Conservation (phyloP, 805 yeast genomes). For the Yarrowia sp. region DNA sequence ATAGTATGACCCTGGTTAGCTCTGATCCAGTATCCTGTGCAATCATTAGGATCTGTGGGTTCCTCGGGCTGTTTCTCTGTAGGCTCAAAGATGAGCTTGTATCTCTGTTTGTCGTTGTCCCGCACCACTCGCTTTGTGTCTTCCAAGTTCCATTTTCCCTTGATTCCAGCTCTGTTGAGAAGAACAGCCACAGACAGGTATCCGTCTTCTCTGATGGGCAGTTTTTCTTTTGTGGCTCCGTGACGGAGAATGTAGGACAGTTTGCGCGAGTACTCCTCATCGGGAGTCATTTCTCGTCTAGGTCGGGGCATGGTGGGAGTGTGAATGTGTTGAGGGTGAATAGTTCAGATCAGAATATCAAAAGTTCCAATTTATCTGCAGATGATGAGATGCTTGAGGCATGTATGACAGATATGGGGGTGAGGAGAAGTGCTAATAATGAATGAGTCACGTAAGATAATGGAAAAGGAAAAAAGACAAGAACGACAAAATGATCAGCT, state of each 20-base stretch:
- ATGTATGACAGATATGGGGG: not conserved
- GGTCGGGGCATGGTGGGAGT: slow-evolving; percentile 24
- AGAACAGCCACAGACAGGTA: slow-evolving; percentile 63
- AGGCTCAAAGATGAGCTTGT: slow-evolving; percentile 52
- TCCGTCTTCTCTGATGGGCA: slow-evolving; percentile 72
- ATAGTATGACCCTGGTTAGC: slow-evolving; percentile 95
- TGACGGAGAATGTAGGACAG: slow-evolving; percentile 84
- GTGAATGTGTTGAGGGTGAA: not conserved
- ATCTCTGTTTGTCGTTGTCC: slow-evolving; percentile 74
- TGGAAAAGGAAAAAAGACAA: no score
- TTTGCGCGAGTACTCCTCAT: slow-evolving; percentile 67
- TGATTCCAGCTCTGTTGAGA: slow-evolving; percentile 63
- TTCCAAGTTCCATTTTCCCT: slow-evolving; percentile 60
- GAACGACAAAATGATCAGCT: no score
- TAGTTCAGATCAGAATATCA: not conserved
- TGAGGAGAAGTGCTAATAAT: no score
- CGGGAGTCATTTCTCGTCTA: slow-evolving; percentile 42
- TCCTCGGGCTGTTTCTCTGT: slow-evolving; percentile 21
- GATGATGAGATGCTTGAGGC: not conserved
- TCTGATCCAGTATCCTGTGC: slow-evolving; percentile 57
- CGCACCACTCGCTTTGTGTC: slow-evolving; percentile 69
- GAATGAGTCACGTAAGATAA: no score
- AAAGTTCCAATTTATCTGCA: slow-evolving; percentile 7
- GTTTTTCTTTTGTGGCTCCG: slow-evolving; percentile 72
- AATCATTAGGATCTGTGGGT: slow-evolving; percentile 40